Evolutionary conservation across 73 alveolate species (phyloP).

Genomic region (Symbiodinium natans): DNA sequence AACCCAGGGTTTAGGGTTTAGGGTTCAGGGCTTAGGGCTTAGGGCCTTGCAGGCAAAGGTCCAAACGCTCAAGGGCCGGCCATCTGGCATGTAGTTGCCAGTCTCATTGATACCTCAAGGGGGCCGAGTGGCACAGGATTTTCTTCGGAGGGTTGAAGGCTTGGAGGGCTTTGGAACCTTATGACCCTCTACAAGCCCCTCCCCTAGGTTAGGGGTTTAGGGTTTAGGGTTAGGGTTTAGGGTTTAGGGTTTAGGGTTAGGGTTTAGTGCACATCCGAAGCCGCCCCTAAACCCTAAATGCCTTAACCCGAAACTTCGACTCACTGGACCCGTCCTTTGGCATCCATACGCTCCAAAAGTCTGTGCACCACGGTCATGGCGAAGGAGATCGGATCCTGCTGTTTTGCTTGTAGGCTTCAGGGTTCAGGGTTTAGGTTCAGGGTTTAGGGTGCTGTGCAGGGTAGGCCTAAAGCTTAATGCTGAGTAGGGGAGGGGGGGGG

Average conservation of each 20-base stretch:
- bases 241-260: neutral
- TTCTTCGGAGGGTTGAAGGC: neutral
- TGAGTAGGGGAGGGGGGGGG: too few relatives aligned
- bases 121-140: neutral
- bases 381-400: conserved; percentile 73
- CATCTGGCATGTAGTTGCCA: conserved; percentile 77
- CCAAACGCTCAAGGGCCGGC: conserved; percentile 57
- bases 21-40: too few relatives aligned
- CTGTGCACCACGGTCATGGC: conserved; percentile 89
- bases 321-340: too few relatives aligned
- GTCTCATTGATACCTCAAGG: conserved; percentile 74
- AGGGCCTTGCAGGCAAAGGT: neutral
- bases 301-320: neutral
- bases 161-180: neutral
- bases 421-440: too few relatives aligned
- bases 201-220: neutral
- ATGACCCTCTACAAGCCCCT: neutral
- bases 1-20: too few relatives aligned
- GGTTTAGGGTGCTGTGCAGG: too few relatives aligned
- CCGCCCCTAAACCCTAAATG: neutral
- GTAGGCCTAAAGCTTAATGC: too few relatives aligned
- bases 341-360: conserved; percentile 65
- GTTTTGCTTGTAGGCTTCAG: neutral
- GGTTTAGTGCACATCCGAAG: too few relatives aligned
- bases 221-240: neutral